These are phyloP conservation scores for Fusarium agapanthi DNA, from an alignment of 2,329 filamentous ascomycete genomes.

Conservation along the genomic window DNA sequence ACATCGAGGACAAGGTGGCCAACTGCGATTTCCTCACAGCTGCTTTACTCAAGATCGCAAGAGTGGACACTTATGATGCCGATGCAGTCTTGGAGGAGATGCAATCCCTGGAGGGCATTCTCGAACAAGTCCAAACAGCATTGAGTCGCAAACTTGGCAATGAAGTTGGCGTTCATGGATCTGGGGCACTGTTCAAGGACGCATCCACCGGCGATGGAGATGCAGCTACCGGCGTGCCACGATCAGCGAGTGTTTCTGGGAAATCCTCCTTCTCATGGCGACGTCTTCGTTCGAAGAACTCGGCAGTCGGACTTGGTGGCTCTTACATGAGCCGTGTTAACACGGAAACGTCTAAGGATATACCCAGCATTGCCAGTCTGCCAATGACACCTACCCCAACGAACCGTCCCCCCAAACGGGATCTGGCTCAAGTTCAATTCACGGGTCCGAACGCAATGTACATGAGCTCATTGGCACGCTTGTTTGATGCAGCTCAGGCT, in stretches of 20 bases:
- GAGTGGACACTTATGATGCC: conserved; percentile 88
- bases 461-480: conserved; percentile 86
- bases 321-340: conserved; percentile 52
- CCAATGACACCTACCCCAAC: conserved; percentile 77
- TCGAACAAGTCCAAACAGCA: conserved; percentile 83
- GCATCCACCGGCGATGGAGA: conserved; percentile 61
- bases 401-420: conserved; percentile 75
- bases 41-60: conserved; percentile 81
- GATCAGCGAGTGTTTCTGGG: conserved; percentile 69
- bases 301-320: conserved; percentile 66
- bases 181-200: conserved; percentile 79
- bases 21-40: conserved; percentile 92
- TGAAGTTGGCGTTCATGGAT: conserved; percentile 86
- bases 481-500: conserved; percentile 93
- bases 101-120: conserved; percentile 83
- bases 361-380: conserved; percentile 72
- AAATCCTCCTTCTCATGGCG: conserved; percentile 88
- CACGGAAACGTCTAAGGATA: conserved; percentile 43
- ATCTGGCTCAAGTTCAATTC: conserved; percentile 74
- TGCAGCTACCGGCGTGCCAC: conserved; percentile 53
- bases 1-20: conserved; percentile 90
- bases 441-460: conserved; percentile 88
- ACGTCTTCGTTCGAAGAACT: conserved; percentile 89
- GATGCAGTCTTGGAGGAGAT: conserved; percentile 94
- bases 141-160: conserved; percentile 87